phyloP scores from a whole-genome alignment of 805 yeast genomes.

The Candida nonsorbophila region DNA sequence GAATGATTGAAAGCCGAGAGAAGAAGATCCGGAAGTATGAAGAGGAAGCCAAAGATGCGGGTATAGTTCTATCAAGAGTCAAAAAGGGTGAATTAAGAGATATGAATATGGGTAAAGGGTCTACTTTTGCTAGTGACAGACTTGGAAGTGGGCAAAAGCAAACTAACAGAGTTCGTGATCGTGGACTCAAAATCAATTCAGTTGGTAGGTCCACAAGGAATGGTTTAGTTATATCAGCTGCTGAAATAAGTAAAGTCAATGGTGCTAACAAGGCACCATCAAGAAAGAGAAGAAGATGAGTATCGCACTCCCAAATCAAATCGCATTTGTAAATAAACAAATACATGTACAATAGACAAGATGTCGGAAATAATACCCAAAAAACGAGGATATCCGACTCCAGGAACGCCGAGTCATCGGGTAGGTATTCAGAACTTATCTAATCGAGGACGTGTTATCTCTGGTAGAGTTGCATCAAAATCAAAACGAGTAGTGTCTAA shows the following conservation, averaged over 20 bases:
- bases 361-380: conserved; percentile 19
- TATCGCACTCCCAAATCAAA: no score
- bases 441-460: conserved; percentile 22
- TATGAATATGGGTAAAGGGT: conserved; percentile 49
- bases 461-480: conserved; percentile 16
- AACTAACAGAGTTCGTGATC: conserved; percentile 48
- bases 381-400: conserved; percentile 12
- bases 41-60: conserved; percentile 81
- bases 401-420: conserved; percentile 2
- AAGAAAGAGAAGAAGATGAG: conserved; percentile 4
- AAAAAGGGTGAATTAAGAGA: conserved; percentile 63
- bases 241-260: conserved; percentile 41
- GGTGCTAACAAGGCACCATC: background rate
- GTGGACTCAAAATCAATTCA: conserved; percentile 72
- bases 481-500: conserved; percentile 11
- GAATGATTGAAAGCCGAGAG: conserved; percentile 61
- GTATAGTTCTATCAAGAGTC: conserved; percentile 74
- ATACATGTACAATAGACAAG: no score
- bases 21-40: conserved; percentile 54
- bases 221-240: conserved; percentile 66
- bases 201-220: conserved; percentile 76
- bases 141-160: conserved; percentile 43
- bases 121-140: conserved; percentile 44
- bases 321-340: no score
- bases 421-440: conserved; percentile 20